Conservation (phyloP, 768 basidiomycete species). For the Sistotremastrum niveocremeum region DNA sequence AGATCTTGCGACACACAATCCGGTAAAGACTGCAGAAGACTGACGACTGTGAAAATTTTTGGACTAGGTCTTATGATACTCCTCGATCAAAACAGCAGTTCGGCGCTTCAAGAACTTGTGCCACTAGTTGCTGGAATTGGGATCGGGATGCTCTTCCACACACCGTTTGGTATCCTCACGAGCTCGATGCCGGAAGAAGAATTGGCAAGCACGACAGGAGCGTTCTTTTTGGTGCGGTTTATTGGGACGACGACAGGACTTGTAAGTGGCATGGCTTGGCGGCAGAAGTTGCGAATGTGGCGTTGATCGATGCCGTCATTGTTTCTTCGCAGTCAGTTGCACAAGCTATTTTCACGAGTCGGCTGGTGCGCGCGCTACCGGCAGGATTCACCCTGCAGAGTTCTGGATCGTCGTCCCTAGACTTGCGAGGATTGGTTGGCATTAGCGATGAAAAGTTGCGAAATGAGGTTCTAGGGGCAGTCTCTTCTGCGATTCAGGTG, state of each 20-base stretch:
- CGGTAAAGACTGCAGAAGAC: neutral
- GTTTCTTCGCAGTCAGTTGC: conserved; percentile 45
- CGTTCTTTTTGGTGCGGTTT: conserved; percentile 79
- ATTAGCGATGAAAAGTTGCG: conserved; percentile 20
- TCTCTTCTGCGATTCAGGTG: conserved; percentile 56
- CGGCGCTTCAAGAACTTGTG: conserved; percentile 34
- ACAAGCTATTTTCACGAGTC: conserved; percentile 56
- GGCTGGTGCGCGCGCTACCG: conserved; percentile 36
- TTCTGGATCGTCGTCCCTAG: conserved; percentile 30
- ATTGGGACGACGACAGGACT: conserved; percentile 75
- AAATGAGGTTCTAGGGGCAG: conserved; percentile 32
- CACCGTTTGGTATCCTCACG: conserved; percentile 72
- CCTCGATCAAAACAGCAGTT: conserved; percentile 38
- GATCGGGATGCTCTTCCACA: conserved; percentile 74
- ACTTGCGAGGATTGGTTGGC: conserved; percentile 39
- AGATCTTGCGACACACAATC: conserved; percentile 7
- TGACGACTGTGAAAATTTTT: conserved; percentile 7
- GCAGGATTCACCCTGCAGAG: conserved; percentile 26
- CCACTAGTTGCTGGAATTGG: conserved; percentile 66
- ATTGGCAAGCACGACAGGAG: conserved; percentile 68
- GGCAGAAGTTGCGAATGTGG: conserved; percentile 2
- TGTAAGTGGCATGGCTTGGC: conserved; percentile 27
- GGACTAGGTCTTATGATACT: conserved; percentile 50
- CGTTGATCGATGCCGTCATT: conserved; percentile 9
- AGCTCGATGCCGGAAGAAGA: conserved; percentile 50